Conservation (phyloP, 345 rosid species). For the Cochlearia excelsa region DNA sequence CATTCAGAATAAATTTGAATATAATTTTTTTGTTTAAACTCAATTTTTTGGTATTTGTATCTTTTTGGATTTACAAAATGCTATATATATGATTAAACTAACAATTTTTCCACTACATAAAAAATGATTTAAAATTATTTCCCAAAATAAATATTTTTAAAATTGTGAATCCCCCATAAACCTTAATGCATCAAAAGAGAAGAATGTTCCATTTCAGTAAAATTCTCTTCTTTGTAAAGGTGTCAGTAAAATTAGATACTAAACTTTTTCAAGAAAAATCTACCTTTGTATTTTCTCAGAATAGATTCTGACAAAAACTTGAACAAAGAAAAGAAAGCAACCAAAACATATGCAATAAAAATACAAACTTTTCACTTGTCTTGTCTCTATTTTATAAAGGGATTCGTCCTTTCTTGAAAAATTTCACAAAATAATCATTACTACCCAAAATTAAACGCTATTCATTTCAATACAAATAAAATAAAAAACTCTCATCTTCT, state of each 20-base stretch:
- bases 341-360: slow-evolving; percentile 29
- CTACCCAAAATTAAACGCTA: slow-evolving; percentile 35
- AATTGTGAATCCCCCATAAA: slow-evolving; percentile 26
- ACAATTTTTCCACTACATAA: no score
- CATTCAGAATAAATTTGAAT: no score
- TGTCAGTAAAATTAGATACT: neutral
- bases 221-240: neutral
- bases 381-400: slow-evolving; percentile 22
- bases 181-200: neutral
- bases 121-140: no score
- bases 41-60: no score
- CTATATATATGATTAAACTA: no score
- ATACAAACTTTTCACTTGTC: slow-evolving; percentile 22
- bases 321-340: slow-evolving; percentile 29
- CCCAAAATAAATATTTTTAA: neutral
- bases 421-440: slow-evolving; percentile 9
- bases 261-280: no score
- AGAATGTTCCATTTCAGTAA: slow-evolving; percentile 34
- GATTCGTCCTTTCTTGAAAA: slow-evolving; percentile 30
- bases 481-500: slow-evolving; percentile 23
- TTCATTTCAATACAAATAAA: slow-evolving; percentile 28
- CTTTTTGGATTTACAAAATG: no score
- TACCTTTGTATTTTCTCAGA: neutral
- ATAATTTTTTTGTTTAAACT: no score
- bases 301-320: neutral